Base-by-base conservation (phyloP, 371 early-diverging fungal species). In the Mortierella sp. region DNA sequence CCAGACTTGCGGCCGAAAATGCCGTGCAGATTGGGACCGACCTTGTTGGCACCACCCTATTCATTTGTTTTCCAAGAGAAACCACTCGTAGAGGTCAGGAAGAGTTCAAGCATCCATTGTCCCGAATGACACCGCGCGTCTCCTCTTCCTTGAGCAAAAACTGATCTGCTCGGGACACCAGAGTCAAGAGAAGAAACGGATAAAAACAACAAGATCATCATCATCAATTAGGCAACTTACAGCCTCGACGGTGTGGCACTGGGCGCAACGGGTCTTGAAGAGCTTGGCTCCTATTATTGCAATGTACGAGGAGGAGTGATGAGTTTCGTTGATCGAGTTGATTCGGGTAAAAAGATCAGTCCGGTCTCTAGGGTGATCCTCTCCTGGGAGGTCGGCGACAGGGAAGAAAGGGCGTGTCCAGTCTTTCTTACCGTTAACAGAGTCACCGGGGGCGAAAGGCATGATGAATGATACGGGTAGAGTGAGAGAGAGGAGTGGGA, bases 261-360 rank as follows among this genome's bases (percentile, higher is more conserved):
- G 95, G 61, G 96, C 96, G 79, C 98, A 98, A 67, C 98, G 94
- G 73, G 97, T 97, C 91, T 97, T 96, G 94, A 98, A 98, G 85
- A 98, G 95, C 90, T 96, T 95, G 78, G 97, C 97, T 85, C 98
- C 98, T 73, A 51, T 26, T 30, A 28, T 27, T 39, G 24, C 18
- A 51, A 43, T 19, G 34, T 19, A 23, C 30, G 2, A 0, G 48
- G 34, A 59, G 39, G 53, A 42, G 42, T 38, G 3, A 49, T 13
- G 50, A 41, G 26, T 39, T 38, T 24, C 19, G 14, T 13, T 18
- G 27, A 58, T 63, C 58, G 41, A 47, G 30, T 48, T 24, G 59
- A 49, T 30, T 34, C 38, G 49, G 45, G 26, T 50, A 24, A 26
- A 10, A 50, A 26, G 28, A 18, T 13, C 18, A 28, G 31, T 18